Percentiles rank a stretch among this genome's conserved stretches.
phyloP scores from a whole-genome alignment of 345 rosid genomes.

The Aethionema arabicum region DNA sequence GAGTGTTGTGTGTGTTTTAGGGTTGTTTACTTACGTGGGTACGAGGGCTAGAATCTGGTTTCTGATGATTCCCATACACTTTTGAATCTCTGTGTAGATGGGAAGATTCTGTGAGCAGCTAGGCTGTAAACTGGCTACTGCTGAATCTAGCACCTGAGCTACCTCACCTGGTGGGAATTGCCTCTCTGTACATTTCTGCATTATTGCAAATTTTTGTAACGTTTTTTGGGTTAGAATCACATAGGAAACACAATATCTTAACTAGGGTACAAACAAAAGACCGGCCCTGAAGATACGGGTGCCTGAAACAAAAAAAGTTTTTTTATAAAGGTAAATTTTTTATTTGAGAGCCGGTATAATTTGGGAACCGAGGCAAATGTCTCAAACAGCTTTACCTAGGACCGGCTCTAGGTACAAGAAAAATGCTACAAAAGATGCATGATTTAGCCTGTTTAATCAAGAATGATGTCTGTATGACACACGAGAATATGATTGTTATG shows the following conservation, averaged over 20 bases:
- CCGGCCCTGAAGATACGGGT: too few relatives aligned
- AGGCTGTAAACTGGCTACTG: slow-evolving; percentile 72
- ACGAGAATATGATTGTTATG: too few relatives aligned
- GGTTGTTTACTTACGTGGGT: slow-evolving; percentile 45
- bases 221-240: slow-evolving; percentile 21
- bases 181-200: slow-evolving; percentile 88
- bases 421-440: slow-evolving; percentile 16
- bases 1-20: slow-evolving; percentile 25
- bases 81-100: slow-evolving; percentile 78
- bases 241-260: neutral
- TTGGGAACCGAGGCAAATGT: too few relatives aligned
- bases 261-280: too few relatives aligned
- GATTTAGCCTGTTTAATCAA: too few relatives aligned
- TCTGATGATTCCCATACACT: slow-evolving; percentile 77
- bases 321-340: too few relatives aligned
- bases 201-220: slow-evolving; percentile 18
- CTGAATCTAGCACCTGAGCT: slow-evolving; percentile 74
- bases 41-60: slow-evolving; percentile 66
- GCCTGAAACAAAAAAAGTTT: too few relatives aligned
- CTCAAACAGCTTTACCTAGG: too few relatives aligned
- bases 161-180: slow-evolving; percentile 81
- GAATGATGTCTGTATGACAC: too few relatives aligned
- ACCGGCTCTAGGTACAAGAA: too few relatives aligned
- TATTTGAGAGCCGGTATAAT: too few relatives aligned
- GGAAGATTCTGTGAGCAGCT: slow-evolving; percentile 74